Evolutionary conservation across 495 filamentous ascomycete genomes (phyloP).

Genomic region (Tuber brumale): DNA sequence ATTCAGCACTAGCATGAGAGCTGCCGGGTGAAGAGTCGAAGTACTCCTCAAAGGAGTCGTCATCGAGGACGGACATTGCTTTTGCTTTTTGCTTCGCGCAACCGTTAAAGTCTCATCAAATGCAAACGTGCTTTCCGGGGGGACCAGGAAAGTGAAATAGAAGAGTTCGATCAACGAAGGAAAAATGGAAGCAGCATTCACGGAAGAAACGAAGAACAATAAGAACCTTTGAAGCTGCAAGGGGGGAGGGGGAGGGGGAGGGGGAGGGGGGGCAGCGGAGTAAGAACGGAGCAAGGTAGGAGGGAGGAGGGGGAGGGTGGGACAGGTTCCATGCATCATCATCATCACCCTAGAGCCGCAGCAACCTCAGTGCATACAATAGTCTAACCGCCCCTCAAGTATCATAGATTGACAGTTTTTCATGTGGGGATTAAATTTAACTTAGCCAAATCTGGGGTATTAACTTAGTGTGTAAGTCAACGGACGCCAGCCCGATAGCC

Average conservation of each 20-base stretch:
- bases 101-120: neutral
- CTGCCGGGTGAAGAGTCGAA: constrained; percentile 18
- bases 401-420: neutral
- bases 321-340: neutral
- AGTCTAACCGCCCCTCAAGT: neutral
- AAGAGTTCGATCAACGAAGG: neutral
- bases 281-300: neutral
- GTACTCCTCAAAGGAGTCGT: constrained; percentile 34
- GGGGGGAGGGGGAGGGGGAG: neutral
- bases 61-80: constrained; percentile 42
- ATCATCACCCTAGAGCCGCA: neutral
- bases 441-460: constrained; percentile 21
- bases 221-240: neutral
- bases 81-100: neutral
- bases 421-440: constrained; percentile 6
- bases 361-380: neutral
- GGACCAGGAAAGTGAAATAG: neutral
- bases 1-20: neutral
- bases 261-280: neutral
- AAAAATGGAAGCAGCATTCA: neutral
- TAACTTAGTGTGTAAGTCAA: neutral
- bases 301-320: neutral
- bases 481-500: neutral
- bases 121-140: neutral
- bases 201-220: neutral